Conservation (phyloP, 192 early-diverging fungal species). For the Rhizoclosmatium sp. region DNA sequence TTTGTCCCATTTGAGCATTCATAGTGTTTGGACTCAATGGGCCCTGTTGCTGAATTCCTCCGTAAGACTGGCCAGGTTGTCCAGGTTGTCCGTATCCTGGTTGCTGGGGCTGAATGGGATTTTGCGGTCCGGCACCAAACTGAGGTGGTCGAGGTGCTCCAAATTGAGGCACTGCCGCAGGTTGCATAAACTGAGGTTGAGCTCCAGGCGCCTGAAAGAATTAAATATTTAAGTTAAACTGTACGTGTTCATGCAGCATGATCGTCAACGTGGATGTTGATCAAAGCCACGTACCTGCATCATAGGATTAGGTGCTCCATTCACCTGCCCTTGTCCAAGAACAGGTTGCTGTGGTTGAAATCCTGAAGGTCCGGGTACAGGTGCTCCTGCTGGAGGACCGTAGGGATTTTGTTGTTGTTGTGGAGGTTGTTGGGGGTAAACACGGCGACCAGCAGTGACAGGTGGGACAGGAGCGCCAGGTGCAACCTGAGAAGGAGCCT, state of each 20-base stretch:
- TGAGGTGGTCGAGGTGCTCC: slow-evolving; percentile 20
- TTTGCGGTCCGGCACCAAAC: slow-evolving; percentile 11
- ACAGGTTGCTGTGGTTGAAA: slow-evolving; percentile 11
- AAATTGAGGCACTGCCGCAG: slow-evolving; percentile 32
- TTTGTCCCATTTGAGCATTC: neutral
- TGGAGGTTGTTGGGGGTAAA: slow-evolving; percentile 11
- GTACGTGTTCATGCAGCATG: too few relatives aligned
- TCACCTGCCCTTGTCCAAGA: slow-evolving; percentile 27
- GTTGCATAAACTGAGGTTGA: slow-evolving; percentile 24
- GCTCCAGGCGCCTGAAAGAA: neutral
- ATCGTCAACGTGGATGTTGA: too few relatives aligned
- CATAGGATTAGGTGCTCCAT: neutral
- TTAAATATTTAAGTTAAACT: neutral
- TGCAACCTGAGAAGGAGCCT: neutral
- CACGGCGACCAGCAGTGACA: slow-evolving; percentile 7
- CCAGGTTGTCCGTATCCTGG: slow-evolving; percentile 11
- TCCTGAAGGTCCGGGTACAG: slow-evolving; percentile 51
- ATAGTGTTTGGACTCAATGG: neutral
- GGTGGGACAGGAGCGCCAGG: neutral
- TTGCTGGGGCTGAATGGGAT: neutral
- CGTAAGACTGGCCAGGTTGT: neutral
- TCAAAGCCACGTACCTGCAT: neutral
- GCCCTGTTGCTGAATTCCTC: neutral
- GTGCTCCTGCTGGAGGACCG: neutral
- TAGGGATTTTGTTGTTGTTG: slow-evolving; percentile 11